Percentiles rank a stretch among this genome's conserved stretches.
These are phyloP conservation scores for Moelleriella libera DNA, from an alignment of 2,329 filamentous ascomycete genomes.

Conservation along the genomic window DNA sequence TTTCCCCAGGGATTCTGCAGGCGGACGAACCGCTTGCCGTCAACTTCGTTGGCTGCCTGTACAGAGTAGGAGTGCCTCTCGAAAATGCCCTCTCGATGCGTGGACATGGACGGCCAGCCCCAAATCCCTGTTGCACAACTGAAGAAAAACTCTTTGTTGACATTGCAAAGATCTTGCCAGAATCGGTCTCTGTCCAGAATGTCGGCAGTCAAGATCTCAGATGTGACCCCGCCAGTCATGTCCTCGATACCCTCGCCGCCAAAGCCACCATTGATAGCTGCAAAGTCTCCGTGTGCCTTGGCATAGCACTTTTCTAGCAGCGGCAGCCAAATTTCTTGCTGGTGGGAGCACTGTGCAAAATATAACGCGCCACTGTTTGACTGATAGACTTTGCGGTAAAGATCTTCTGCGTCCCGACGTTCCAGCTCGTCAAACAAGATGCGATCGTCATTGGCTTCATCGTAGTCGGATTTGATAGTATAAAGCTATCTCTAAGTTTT, in stretches of 20 bases:
- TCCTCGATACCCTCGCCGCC: conserved; percentile 45
- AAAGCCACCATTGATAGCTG: conserved; percentile 60
- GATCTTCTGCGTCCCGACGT: conserved; percentile 36
- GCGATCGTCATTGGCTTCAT: conserved; percentile 37
- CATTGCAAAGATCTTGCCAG: conserved; percentile 65
- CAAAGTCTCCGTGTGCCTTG: conserved; percentile 70
- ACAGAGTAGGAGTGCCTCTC: conserved; percentile 49
- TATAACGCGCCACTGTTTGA: conserved; percentile 62
- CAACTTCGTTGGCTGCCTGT: conserved; percentile 41
- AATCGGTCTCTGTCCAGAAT: conserved; percentile 58
- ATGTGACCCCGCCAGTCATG: conserved; percentile 51
- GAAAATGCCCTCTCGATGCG: conserved; percentile 39
- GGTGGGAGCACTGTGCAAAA: conserved; percentile 60
- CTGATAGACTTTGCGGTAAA: conserved; percentile 57
- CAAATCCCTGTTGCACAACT: conserved; percentile 37
- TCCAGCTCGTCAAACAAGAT: conserved; percentile 28
- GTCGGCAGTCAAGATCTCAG: conserved; percentile 50
- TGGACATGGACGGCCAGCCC: conserved; percentile 10
- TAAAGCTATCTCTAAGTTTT: conserved; percentile 22
- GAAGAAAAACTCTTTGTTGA: conserved; percentile 66
- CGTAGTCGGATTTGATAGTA: conserved; percentile 44
- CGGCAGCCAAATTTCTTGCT: conserved; percentile 69
- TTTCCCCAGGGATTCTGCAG: conserved; percentile 70
- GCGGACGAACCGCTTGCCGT: conserved; percentile 47
- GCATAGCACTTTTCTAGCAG: conserved; percentile 70